Base-by-base conservation (phyloP, 495 filamentous ascomycete species). In the Pseudomonodictys pantanalensis region DNA sequence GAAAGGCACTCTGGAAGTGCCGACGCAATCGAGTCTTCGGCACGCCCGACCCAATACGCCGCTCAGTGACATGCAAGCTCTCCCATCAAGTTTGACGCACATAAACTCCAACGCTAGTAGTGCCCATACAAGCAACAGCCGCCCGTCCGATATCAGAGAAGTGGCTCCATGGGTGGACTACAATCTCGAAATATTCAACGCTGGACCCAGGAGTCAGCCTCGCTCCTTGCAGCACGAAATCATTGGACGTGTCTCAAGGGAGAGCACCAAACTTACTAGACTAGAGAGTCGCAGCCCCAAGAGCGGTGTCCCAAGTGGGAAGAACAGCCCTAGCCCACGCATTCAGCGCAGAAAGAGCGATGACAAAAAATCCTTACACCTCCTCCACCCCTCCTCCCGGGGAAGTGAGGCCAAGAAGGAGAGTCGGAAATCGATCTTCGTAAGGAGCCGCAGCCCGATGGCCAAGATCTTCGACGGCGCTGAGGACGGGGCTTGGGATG, bases 401-500 rank as follows among this genome's bases (percentile, higher is more conserved):
- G 7, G 42, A 1, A 11, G 20, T 11, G 41, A 33, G 23, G 22
- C 38, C 4, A 23, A 23, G 23, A 49, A 49, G 45, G 25, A 58
- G 24, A 38, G 52, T 28, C 39, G 23, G 4, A 18, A 20, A 15
- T 58, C 44, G 1, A n/a, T 45, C n/a, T 3, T 48, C 22, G 17
- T 29, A 2, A 26, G 43, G 17, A 58, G 43, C 29, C 54, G 42
- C n/a, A 58, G 49, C 42, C 54, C 54, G 2, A 28, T 58, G n/a
- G 54, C 54, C n/a, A 58, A 58, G 43, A 43, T 58, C 3, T 58
- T 58, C 44, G 54, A 58, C 44, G 54, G 54, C 51, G 33, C n/a
- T 1, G 32, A 35, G 8, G 51, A 54, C 12, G 35, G 10, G 29
- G 12, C 11, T 8, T 17, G 22, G 3, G 12, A 38, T 23, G 32